Percentiles rank a stretch among this genome's conserved stretches.
These are phyloP conservation scores for Salix koriyanagi DNA, from an alignment of 345 rosid species.

Conservation along the genomic window DNA sequence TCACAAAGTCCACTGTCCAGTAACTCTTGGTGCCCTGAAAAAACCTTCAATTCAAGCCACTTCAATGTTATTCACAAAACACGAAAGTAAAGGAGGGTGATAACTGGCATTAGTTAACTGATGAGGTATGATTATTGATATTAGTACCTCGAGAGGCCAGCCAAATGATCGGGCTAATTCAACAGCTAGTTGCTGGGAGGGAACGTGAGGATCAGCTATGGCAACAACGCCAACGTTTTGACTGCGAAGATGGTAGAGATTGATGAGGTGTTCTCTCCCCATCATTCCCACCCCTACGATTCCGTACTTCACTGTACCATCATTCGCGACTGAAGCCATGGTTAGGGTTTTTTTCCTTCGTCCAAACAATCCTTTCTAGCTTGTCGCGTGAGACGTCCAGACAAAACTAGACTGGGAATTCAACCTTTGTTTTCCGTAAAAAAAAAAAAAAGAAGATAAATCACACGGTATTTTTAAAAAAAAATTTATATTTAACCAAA, in stretches of 20 bases:
- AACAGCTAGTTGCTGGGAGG: slow-evolving; percentile 60
- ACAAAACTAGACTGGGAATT: too few relatives aligned
- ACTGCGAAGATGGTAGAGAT: slow-evolving; percentile 68
- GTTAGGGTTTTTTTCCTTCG: neutral
- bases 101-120: too few relatives aligned
- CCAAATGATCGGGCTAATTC: slow-evolving; percentile 54
- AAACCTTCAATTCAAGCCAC: slow-evolving; percentile 39
- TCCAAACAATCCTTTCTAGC: neutral
- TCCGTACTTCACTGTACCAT: slow-evolving; percentile 50
- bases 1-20: slow-evolving; percentile 76
- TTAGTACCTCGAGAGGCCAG: slow-evolving; percentile 59
- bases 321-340: slow-evolving; percentile 15
- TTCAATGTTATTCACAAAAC: neutral
- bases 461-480: too few relatives aligned
- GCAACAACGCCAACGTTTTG: slow-evolving; percentile 63
- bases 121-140: neutral
- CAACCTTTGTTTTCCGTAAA: too few relatives aligned
- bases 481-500: too few relatives aligned
- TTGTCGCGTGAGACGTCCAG: too few relatives aligned
- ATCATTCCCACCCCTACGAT: slow-evolving; percentile 93
- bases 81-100: too few relatives aligned
- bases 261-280: slow-evolving; percentile 94
- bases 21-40: slow-evolving; percentile 70
- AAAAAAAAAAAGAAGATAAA: too few relatives aligned
- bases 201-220: slow-evolving; percentile 78